A percentile compares a stretch with the other conserved stretches of the same genome.
These are phyloP conservation scores for Trichopus zeylanicus DNA, from an alignment of 116 monocot species.

Conservation along the genomic window DNA sequence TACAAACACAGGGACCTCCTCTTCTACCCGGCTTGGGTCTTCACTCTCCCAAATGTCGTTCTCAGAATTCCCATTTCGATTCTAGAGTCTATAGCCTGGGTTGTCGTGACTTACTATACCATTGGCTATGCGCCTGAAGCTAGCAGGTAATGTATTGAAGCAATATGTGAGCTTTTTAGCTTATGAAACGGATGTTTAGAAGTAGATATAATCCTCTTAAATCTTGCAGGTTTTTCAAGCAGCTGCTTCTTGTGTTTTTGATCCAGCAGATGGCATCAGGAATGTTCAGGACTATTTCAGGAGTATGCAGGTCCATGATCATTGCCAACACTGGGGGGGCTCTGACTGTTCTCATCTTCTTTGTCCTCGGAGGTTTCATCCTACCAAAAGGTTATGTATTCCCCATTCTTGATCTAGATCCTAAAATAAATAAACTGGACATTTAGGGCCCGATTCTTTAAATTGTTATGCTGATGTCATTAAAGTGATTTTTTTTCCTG, in stretches of 20 bases:
- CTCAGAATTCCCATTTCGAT: slow-evolving; percentile 66
- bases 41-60: slow-evolving; percentile 51
- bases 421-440: no score
- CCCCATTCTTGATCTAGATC: background rate
- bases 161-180: background rate
- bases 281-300: slow-evolving; percentile 43
- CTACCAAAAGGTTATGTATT: slow-evolving; percentile 38
- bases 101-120: slow-evolving; percentile 54
- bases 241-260: slow-evolving; percentile 43
- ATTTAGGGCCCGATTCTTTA: no score
- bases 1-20: slow-evolving; percentile 78
- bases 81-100: slow-evolving; percentile 52
- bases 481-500: no score
- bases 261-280: slow-evolving; percentile 63
- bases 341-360: slow-evolving; percentile 22
- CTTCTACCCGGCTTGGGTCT: slow-evolving; percentile 65
- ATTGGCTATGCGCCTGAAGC: slow-evolving; percentile 76
- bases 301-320: slow-evolving; percentile 29
- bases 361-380: slow-evolving; percentile 63
- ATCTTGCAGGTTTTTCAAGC: slow-evolving; percentile 68
- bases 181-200: no score
- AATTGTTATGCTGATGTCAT: no score
- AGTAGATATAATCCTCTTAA: background rate
- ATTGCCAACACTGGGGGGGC: slow-evolving; percentile 44
- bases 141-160: slow-evolving; percentile 27